phyloP scores from a whole-genome alignment of 129 eudicot species.

The Flaveria ramosissima region DNA sequence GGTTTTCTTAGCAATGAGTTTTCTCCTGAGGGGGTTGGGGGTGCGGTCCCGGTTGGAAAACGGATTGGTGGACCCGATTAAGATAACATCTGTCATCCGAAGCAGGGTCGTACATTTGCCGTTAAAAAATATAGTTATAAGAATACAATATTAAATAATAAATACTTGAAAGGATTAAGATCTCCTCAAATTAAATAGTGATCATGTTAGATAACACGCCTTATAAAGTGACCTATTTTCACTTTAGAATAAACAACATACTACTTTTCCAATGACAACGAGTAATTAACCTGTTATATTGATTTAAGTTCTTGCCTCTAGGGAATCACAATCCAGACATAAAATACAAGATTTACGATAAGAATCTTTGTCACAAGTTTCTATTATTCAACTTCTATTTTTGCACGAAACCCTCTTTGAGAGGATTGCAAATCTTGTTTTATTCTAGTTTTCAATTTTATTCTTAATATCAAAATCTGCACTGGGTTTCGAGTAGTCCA shows the following conservation, averaged over 20 bases:
- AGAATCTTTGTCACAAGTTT: constrained; percentile 33
- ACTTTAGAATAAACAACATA: not conserved
- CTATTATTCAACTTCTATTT: constrained; percentile 29
- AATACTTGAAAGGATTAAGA: too few species aligned
- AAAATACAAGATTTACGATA: constrained; percentile 8
- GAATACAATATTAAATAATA: too few species aligned
- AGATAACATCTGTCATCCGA: too few species aligned
- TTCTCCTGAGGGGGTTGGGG: too few species aligned
- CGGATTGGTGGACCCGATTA: too few species aligned
- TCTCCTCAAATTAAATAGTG: not conserved
- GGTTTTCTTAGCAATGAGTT: too few species aligned
- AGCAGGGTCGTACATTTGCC: too few species aligned
- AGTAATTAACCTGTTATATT: not conserved
- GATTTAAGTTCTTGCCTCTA: not conserved
- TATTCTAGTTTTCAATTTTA: constrained; percentile 11
- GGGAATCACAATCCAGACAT: not conserved
- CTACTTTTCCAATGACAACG: not conserved
- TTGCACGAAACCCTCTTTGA: constrained; percentile 27
- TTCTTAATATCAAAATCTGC: constrained; percentile 16
- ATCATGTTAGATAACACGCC: not conserved
- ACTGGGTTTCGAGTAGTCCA: constrained; percentile 31
- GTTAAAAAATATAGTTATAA: too few species aligned
- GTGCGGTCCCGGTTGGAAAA: too few species aligned
- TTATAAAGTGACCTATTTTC: not conserved
- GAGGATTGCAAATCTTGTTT: constrained; percentile 31